Conservation (phyloP, 129 eudicot species). For the Erigeron canadensis region DNA sequence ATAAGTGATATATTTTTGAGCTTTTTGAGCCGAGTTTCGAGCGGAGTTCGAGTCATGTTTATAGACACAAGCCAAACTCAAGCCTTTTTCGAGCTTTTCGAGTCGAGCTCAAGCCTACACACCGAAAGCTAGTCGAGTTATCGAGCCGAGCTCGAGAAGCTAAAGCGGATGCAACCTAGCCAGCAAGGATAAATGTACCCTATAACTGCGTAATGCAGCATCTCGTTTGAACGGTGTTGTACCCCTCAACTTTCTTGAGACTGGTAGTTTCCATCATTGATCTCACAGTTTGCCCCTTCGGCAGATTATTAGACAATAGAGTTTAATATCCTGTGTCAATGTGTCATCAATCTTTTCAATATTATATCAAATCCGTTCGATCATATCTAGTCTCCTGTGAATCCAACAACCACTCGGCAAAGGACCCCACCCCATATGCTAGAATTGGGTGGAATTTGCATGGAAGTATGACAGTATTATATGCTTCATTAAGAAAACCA, state of each 20-base stretch:
- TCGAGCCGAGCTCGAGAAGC: slow-evolving; percentile 46
- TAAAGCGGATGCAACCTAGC: slow-evolving; percentile 36
- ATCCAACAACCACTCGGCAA: slow-evolving; percentile 74
- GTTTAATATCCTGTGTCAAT: slow-evolving; percentile 65
- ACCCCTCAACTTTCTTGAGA: slow-evolving; percentile 49
- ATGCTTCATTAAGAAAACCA: slow-evolving; percentile 64
- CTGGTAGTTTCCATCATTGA: slow-evolving; percentile 48
- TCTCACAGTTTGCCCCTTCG: slow-evolving; percentile 52
- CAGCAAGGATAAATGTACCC: background rate
- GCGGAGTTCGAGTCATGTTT: too few relatives aligned
- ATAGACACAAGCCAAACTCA: too few relatives aligned
- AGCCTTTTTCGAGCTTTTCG: too few relatives aligned
- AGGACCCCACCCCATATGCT: slow-evolving; percentile 76
- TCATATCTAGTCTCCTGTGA: slow-evolving; percentile 61
- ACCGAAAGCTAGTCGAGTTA: too few relatives aligned
- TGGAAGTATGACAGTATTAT: slow-evolving; percentile 47
- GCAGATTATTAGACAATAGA: slow-evolving; percentile 58
- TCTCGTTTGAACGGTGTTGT: slow-evolving; percentile 50
- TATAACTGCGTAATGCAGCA: slow-evolving; percentile 23
- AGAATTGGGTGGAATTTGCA: slow-evolving; percentile 52
- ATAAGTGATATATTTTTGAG: too few relatives aligned
- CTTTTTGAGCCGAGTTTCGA: too few relatives aligned
- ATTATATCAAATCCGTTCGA: slow-evolving; percentile 42
- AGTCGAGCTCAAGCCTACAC: too few relatives aligned
- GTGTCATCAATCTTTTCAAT: slow-evolving; percentile 46